Evolutionary conservation across 2,329 filamentous ascomycete genomes (phyloP).

Genomic region (Metarhizium guizhouense): DNA sequence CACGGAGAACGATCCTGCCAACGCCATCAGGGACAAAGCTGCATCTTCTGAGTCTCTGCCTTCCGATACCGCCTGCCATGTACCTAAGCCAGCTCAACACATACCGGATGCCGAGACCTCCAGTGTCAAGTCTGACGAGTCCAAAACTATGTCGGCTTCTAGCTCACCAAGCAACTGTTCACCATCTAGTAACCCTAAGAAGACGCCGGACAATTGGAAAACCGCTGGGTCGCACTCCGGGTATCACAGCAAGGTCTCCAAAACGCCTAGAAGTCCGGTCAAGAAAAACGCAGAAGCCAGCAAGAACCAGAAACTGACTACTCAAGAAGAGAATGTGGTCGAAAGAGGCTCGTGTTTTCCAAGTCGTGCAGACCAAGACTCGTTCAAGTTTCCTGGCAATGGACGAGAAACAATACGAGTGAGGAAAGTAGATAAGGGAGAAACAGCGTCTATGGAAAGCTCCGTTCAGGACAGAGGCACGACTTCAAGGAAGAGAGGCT

Average conservation of each 20-base stretch:
- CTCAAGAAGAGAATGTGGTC: neutral
- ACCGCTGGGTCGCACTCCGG: neutral
- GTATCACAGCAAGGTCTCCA: neutral
- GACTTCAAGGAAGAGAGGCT: neutral
- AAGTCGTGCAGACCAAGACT: neutral
- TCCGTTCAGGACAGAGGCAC: neutral
- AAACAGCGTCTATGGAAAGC: neutral
- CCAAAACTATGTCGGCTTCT: constrained; percentile 1
- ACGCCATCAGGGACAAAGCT: neutral
- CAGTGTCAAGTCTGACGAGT: constrained; percentile 1
- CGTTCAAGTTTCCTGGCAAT: neutral
- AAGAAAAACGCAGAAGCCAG: neutral
- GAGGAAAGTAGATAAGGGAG: neutral
- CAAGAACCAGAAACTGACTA: neutral
- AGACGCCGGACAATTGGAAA: neutral
- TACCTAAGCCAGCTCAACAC: neutral
- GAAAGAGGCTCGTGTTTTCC: neutral
- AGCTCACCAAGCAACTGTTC: constrained; percentile 1
- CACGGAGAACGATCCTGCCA: neutral
- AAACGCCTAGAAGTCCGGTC: neutral
- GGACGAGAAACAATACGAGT: constrained; percentile 1
- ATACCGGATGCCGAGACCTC: neutral
- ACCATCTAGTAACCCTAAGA: neutral
- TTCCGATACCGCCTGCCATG: neutral
- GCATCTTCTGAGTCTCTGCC: neutral